Evolutionary conservation across 768 basidiomycete species (phyloP).

Genomic region (Tylopilus sp.): DNA sequence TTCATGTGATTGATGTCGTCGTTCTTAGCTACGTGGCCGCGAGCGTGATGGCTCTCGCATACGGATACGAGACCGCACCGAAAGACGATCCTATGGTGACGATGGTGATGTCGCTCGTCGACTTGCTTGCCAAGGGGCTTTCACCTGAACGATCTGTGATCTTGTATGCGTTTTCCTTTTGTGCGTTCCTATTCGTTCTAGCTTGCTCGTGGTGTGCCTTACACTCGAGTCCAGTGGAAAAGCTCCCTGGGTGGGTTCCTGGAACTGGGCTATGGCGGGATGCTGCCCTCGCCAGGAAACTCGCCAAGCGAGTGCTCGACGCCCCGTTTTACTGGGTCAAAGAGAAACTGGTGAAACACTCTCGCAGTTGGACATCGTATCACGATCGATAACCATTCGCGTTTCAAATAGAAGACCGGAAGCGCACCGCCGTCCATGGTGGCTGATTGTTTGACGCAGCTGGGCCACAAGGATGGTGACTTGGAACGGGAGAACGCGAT

Average conservation of each 20-base stretch:
- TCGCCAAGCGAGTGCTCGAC: too few species aligned
- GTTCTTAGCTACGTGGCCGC: constrained; percentile 24
- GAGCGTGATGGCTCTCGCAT: constrained; percentile 24
- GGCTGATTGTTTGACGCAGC: constrained; percentile 18
- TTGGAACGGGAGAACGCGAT: constrained; percentile 22
- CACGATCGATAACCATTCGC: not conserved
- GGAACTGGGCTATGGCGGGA: constrained; percentile 20
- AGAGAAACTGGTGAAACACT: too few species aligned
- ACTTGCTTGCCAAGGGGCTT: constrained; percentile 20
- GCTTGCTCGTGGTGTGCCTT: not conserved
- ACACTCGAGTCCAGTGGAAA: constrained; percentile 11
- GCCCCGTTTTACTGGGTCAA: too few species aligned
- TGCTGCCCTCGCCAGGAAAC: not conserved
- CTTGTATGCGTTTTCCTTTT: constrained; percentile 21
- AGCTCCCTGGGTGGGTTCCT: constrained; percentile 25
- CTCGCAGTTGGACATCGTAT: too few species aligned
- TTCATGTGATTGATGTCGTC: not conserved
- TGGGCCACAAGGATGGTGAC: constrained; percentile 16
- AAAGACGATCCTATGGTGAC: constrained; percentile 22
- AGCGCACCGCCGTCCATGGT: constrained; percentile 25
- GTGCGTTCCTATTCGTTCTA: constrained; percentile 8
- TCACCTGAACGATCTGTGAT: constrained; percentile 12
- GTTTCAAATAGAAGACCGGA: constrained; percentile 7
- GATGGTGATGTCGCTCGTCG: constrained; percentile 14
- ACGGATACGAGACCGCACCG: constrained; percentile 20